phyloP scores from a whole-genome alignment of 768 basidiomycete species.

The Pulveroboletus sp. region DNA sequence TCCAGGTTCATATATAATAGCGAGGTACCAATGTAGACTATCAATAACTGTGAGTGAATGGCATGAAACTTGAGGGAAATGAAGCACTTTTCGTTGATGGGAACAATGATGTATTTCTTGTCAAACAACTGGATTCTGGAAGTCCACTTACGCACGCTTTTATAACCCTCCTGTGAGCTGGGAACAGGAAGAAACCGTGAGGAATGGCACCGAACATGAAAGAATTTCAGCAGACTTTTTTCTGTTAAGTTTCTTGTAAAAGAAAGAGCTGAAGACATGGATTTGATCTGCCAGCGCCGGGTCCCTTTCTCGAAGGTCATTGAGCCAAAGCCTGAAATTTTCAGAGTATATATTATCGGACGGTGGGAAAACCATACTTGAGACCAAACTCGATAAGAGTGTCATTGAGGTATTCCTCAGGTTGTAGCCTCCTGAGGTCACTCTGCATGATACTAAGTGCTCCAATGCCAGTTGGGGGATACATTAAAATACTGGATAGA shows the following conservation, averaged over 20 bases:
- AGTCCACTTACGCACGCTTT: slow-evolving; percentile 92
- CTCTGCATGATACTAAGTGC: slow-evolving; percentile 79
- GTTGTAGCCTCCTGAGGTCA: slow-evolving; percentile 69
- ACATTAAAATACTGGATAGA: slow-evolving; percentile 61
- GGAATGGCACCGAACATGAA: neutral
- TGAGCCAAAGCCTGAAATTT: slow-evolving; percentile 61
- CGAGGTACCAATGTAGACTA: slow-evolving; percentile 97
- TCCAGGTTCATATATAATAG: slow-evolving; percentile 84
- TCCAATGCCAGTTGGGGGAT: slow-evolving; percentile 65
- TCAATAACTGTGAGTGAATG: slow-evolving; percentile 4
- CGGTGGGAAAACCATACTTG: slow-evolving; percentile 52
- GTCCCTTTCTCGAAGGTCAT: slow-evolving; percentile 47
- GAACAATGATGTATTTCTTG: slow-evolving; percentile 91
- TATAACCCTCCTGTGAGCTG: slow-evolving; percentile 63
- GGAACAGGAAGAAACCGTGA: slow-evolving; percentile 16
- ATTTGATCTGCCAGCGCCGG: slow-evolving; percentile 67
- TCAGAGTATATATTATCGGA: slow-evolving; percentile 2
- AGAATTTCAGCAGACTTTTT: slow-evolving; percentile 45
- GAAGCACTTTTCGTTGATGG: slow-evolving; percentile 92
- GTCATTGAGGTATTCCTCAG: slow-evolving; percentile 90
- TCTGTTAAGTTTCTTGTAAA: slow-evolving; percentile 85
- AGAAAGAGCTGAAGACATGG: slow-evolving; percentile 95
- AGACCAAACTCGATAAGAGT: slow-evolving; percentile 95
- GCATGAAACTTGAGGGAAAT: neutral
- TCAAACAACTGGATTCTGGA: slow-evolving; percentile 80